A percentile compares a stretch with the other conserved stretches of the same genome.
phyloP scores from a whole-genome alignment of 257 asterid species.

The Gynochthodes officinalis region DNA sequence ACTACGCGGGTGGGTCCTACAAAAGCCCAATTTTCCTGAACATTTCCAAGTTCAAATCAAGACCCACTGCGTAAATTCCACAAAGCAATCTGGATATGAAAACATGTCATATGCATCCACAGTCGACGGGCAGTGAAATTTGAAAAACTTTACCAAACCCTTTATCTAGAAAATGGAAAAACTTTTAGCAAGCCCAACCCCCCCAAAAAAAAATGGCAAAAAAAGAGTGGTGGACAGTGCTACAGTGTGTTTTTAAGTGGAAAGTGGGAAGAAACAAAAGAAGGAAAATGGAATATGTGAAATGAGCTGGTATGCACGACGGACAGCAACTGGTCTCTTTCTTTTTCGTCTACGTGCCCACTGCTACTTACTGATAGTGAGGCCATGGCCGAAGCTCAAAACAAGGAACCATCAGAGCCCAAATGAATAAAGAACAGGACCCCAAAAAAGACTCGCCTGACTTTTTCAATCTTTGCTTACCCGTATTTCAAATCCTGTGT shows the following conservation, averaged over 20 bases:
- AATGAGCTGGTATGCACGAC: slow-evolving; percentile 29
- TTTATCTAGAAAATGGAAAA: neutral
- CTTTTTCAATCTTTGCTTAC: slow-evolving; percentile 8
- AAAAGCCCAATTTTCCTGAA: slow-evolving; percentile 24
- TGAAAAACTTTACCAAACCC: slow-evolving; percentile 10
- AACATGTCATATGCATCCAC: neutral
- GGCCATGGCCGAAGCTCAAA: neutral
- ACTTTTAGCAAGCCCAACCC: neutral
- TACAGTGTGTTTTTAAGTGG: neutral
- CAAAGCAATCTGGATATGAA: slow-evolving; percentile 7
- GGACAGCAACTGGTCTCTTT: slow-evolving; percentile 15
- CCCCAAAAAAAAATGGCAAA: neutral
- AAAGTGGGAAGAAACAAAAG: slow-evolving; percentile 16
- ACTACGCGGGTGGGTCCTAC: slow-evolving; percentile 34
- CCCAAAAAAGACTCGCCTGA: slow-evolving; percentile 16
- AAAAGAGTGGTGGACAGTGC: neutral
- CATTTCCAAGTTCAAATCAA: slow-evolving; percentile 28
- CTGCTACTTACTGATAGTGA: neutral
- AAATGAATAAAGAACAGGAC: slow-evolving; percentile 1
- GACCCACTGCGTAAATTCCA: neutral
- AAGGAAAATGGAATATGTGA: slow-evolving; percentile 8
- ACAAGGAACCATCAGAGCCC: neutral
- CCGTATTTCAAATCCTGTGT: too few relatives aligned
- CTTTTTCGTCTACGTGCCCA: neutral
- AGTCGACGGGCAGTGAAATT: neutral